These are phyloP conservation scores for Syncephalastrum monosporum DNA, from an alignment of 371 early-diverging fungal genomes.

Conservation along the genomic window DNA sequence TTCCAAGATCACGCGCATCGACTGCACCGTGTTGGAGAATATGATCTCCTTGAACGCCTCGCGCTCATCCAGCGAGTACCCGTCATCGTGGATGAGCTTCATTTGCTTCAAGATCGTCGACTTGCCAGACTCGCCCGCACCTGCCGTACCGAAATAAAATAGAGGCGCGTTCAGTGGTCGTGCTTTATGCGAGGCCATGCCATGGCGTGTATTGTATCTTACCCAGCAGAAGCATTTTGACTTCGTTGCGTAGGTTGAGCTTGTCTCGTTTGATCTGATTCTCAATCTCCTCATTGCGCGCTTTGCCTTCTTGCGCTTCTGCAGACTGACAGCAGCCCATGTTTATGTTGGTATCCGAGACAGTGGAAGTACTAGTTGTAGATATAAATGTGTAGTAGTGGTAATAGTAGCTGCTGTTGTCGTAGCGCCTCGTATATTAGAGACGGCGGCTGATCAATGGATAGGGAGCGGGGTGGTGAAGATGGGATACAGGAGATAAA, in stretches of 20 bases:
- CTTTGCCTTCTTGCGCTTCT: conserved; percentile 79
- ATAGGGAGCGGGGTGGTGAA: background rate
- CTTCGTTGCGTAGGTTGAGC: conserved; percentile 78
- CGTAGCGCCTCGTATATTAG: no score
- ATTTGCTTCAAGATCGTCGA: conserved; percentile 97
- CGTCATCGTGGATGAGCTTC: conserved; percentile 94
- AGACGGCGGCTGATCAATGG: background rate
- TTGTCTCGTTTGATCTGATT: conserved; percentile 83
- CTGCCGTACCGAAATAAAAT: conserved; percentile 39
- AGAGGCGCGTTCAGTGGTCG: background rate
- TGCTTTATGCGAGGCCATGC: background rate
- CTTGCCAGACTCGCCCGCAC: conserved; percentile 98
- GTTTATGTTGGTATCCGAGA: conserved; percentile 4
- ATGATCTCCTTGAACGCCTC: conserved; percentile 93
- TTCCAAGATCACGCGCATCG: conserved; percentile 91
- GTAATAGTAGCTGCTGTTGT: background rate
- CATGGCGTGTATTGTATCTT: conserved; percentile 3
- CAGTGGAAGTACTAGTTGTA: background rate
- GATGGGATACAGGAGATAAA: background rate
- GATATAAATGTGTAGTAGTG: background rate
- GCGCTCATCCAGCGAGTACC: conserved; percentile 85
- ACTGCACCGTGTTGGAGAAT: conserved; percentile 91
- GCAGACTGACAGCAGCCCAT: conserved; percentile 93
- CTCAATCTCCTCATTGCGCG: conserved; percentile 88
- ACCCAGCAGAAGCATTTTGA: conserved; percentile 96